phyloP scores from a whole-genome alignment of 2,329 filamentous ascomycete genomes.

The Fusarium verticillioides region DNA sequence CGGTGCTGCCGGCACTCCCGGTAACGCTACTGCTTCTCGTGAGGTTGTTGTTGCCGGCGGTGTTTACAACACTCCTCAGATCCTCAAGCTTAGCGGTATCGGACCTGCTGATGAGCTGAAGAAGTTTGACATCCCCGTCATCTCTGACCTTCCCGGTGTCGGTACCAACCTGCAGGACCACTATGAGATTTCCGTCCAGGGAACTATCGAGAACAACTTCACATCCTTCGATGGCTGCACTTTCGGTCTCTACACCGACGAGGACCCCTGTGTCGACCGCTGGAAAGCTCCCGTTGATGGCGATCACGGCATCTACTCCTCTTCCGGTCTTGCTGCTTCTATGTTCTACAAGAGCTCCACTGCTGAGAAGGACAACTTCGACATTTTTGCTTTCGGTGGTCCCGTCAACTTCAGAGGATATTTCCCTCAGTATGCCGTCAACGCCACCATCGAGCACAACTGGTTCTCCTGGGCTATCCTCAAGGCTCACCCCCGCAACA shows the following conservation, averaged over 20 bases:
- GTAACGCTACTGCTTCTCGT: constrained; percentile 45
- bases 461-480: constrained; percentile 58
- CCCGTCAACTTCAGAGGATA: constrained; percentile 67
- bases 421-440: constrained; percentile 64
- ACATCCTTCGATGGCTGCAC: constrained; percentile 47
- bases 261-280: constrained; percentile 52
- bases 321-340: constrained; percentile 64
- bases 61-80: constrained; percentile 61
- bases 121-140: constrained; percentile 56
- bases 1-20: constrained; percentile 12
- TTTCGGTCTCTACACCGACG: constrained; percentile 43
- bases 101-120: constrained; percentile 56
- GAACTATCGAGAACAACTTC: constrained; percentile 42
- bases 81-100: constrained; percentile 63
- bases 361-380: constrained; percentile 54
- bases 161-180: constrained; percentile 69
- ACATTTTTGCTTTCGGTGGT: constrained; percentile 65
- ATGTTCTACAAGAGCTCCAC: constrained; percentile 53
- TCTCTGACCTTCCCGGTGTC: constrained; percentile 64
- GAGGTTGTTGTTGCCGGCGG: constrained; percentile 64
- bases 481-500: constrained; percentile 72
- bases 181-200: constrained; percentile 53
- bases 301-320: constrained; percentile 50
- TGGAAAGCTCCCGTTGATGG: constrained; percentile 47
- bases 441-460: constrained; percentile 56